phyloP scores from a whole-genome alignment of 169 alveolate species.

The Perkinsus marinus region DNA sequence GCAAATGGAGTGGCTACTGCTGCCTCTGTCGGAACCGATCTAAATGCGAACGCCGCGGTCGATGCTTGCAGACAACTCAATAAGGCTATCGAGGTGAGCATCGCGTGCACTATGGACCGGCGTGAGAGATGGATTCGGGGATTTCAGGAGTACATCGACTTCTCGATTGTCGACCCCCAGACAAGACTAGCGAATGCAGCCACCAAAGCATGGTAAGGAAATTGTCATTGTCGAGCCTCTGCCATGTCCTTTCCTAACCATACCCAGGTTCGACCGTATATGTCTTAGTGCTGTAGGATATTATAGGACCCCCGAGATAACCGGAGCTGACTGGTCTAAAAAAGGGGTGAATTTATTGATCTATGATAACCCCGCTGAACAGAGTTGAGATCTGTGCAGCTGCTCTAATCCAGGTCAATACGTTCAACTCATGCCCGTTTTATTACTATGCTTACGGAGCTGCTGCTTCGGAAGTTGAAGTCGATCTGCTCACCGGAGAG shows the following conservation, averaged over 20 bases:
- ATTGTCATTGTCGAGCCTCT: too few species aligned
- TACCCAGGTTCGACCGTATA: neutral
- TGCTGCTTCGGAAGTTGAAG: conserved; percentile 16
- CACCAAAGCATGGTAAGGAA: neutral
- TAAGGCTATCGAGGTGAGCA: neutral
- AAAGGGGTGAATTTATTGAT: neutral
- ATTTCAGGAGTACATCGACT: neutral
- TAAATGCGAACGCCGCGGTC: conserved; percentile 2
- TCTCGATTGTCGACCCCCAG: neutral
- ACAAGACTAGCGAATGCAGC: neutral
- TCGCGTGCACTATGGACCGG: neutral
- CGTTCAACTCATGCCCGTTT: conserved; percentile 11
- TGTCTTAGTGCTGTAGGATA: neutral
- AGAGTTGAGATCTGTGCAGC: too few species aligned
- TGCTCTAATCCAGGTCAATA: neutral
- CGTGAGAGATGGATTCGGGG: neutral
- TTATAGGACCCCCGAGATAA: neutral
- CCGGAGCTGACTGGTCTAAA: neutral
- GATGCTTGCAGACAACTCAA: neutral
- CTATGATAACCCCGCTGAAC: neutral
- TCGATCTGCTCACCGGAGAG: conserved; percentile 12
- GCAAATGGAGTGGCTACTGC: conserved; percentile 27
- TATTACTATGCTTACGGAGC: conserved; percentile 17
- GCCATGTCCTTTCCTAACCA: too few species aligned
- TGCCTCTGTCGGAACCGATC: conserved; percentile 16